A percentile compares a stretch with the other conserved stretches of the same genome.
phyloP scores from a whole-genome alignment of 495 filamentous ascomycete genomes.

The Penicillium lividum region DNA sequence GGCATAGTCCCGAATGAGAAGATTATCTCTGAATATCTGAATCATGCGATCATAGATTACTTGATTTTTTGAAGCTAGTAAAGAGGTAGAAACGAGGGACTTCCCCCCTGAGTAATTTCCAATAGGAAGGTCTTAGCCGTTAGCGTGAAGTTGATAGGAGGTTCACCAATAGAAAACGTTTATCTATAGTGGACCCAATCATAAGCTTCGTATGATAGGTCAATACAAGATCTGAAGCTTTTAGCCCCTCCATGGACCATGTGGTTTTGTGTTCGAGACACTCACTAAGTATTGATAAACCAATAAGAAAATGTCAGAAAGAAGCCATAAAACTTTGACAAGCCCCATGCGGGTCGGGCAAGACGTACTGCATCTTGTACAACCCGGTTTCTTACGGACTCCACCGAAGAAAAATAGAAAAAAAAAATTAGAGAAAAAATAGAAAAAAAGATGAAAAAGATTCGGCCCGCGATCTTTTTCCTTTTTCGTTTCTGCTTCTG shows the following conservation, averaged over 20 bases:
- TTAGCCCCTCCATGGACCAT: background rate
- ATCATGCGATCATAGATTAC: background rate
- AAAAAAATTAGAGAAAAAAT: too few relatives aligned
- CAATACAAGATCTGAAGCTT: slow-evolving; percentile 5
- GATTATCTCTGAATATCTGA: background rate
- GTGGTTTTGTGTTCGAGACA: background rate
- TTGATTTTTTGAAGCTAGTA: background rate
- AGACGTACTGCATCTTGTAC: background rate
- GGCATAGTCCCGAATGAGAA: background rate
- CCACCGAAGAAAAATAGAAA: background rate
- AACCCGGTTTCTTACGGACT: background rate
- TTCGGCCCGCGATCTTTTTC: slow-evolving; percentile 7
- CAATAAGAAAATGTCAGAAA: background rate
- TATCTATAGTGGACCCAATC: background rate
- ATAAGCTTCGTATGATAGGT: background rate
- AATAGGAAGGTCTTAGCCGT: slow-evolving; percentile 4
- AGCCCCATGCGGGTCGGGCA: slow-evolving; percentile 3
- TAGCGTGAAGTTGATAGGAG: background rate
- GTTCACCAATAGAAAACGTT: background rate
- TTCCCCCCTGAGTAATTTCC: background rate
- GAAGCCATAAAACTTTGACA: background rate
- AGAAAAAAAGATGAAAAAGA: too few relatives aligned
- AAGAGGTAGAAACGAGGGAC: background rate
- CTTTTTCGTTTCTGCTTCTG: background rate
- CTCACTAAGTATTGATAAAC: background rate